Evolutionary conservation across 306 rosid genomes (phyloP), one percentile per base, ranked within the genome.

Genomic region (barrel medic (Medicago truncatula)): DNA sequence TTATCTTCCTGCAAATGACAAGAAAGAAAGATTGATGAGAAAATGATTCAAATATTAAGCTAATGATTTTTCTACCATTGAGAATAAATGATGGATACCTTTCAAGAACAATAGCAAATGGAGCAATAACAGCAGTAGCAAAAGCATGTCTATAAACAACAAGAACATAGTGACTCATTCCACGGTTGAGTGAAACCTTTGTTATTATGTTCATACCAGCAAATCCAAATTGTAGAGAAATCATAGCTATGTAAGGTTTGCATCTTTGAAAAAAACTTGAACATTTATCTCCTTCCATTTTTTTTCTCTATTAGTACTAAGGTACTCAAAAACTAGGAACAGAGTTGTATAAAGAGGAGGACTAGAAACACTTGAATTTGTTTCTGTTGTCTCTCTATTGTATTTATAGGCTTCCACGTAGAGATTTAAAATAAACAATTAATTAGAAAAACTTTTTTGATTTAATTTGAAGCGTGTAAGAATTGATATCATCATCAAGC

Each of bases 181-280:
- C 98, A 2, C 92, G 89, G 88, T 86, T 88, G 70, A 96, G 93
- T 4, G 97, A 91, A 3, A 90, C 93, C 70, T 85, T 90, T 3
- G 97, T 92, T 76, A 96, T 90, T 64, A 96, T 90, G 81, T 86
- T 92, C 99, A 96, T 96, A 0, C 99, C 99, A 1, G 99, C 99
- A 13, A 89, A 90, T 9, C 99, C 99, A 10, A 96, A 96, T 72
- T 92, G 97, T 20, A 92, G 87, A 57, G 88, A 92, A 71, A 90
- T 85, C 90, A 90, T 90, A 5, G 93, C 99, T 83, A 90, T 85
- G 86, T 96, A 96, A 43, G 98, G 98, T 71, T 89, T 90, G n/a
- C 88, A 82, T 74, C 76, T 94, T 62, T 82, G 78, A 60, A 88
- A 9, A 17, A 80, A 76, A 59, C 78, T 76, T 38, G 66, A 78